Conservation (phyloP, 108 stramenopile species). For the Cyclotella atomus region DNA sequence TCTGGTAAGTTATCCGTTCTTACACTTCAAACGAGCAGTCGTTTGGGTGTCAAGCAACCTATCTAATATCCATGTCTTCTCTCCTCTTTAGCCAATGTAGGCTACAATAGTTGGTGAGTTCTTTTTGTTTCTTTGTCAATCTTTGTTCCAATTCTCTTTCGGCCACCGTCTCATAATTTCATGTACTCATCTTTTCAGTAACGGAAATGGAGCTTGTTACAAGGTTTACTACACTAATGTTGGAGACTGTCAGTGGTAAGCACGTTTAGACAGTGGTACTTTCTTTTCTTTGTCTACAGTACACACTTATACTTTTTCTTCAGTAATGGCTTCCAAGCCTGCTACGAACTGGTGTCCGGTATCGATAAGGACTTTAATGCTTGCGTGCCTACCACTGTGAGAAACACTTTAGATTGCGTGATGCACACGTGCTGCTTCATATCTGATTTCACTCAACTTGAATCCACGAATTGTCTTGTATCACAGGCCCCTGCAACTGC, state of each 20-base stretch:
- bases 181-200: background rate
- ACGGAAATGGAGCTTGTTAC: background rate
- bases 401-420: background rate
- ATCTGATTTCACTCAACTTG: background rate
- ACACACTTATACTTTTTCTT: background rate
- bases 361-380: background rate
- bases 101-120: background rate
- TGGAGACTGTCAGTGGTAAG: conserved; percentile 5
- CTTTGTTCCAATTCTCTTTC: background rate
- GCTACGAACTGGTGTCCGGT: background rate
- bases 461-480: background rate
- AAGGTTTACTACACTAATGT: background rate
- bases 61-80: background rate
- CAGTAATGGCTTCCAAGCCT: background rate
- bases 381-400: background rate
- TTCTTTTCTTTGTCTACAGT: background rate
- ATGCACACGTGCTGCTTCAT: background rate
- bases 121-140: background rate
- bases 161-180: background rate
- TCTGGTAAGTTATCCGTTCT: background rate
- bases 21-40: background rate
- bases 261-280: too few species aligned
- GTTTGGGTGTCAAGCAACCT: background rate
- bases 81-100: background rate
- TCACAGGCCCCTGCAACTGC: background rate